Percentiles rank a stretch among this genome's conserved stretches.
These are phyloP conservation scores for Wallacemonas sp. DNA, from an alignment of 208 protist species.

Conservation along the genomic window DNA sequence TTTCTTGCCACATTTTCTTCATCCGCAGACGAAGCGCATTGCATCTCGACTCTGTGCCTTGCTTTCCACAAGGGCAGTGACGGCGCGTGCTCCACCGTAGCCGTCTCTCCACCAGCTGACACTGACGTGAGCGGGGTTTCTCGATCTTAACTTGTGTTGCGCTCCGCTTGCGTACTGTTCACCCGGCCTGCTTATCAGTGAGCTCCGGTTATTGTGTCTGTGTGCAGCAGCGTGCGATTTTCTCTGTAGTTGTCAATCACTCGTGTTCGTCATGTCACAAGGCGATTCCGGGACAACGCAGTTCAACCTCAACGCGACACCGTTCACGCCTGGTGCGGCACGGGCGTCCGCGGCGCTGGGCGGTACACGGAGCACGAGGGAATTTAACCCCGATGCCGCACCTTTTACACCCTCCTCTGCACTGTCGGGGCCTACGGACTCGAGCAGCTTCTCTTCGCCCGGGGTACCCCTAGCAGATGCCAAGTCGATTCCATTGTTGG, in stretches of 20 bases:
- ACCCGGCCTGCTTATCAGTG: not conserved
- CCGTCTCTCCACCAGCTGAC: no score
- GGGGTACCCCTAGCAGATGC: not conserved
- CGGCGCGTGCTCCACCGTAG: no score
- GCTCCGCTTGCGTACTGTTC: not conserved
- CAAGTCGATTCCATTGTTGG: not conserved
- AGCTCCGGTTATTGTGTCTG: not conserved
- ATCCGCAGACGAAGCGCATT: no score
- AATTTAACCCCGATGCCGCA: conserved; percentile 17
- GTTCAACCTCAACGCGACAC: conserved; percentile 57
- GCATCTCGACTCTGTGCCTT: no score
- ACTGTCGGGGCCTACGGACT: not conserved
- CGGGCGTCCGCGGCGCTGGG: conserved; percentile 7
- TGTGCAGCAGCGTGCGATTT: not conserved
- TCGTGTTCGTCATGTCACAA: not conserved
- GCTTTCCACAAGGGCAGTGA: no score
- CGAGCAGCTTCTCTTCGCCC: not conserved
- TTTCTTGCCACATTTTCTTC: no score
- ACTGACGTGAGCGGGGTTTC: no score
- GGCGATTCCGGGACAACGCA: not conserved
- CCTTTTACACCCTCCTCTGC: conserved; percentile 12
- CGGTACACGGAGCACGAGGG: conserved; percentile 10
- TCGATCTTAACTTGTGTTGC: no score
- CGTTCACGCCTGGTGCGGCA: conserved; percentile 54
- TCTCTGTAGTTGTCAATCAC: not conserved